Conservation (phyloP, 495 filamentous ascomycete genomes). For the Penicillium taxi region DNA sequence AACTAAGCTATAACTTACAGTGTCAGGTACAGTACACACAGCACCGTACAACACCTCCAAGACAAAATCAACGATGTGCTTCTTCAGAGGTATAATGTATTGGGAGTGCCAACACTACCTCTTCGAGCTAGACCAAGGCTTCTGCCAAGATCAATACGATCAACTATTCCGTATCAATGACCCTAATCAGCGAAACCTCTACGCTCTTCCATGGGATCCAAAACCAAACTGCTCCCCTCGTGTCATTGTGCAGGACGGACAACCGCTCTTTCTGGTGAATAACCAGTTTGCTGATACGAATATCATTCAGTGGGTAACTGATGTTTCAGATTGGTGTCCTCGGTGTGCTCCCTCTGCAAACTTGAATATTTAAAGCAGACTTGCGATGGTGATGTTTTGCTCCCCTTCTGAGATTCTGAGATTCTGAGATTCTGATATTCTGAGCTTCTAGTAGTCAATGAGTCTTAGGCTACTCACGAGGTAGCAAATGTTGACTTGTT, state of each 20-base stretch:
- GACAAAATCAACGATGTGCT: slow-evolving; percentile 12
- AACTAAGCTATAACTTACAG: too few species aligned
- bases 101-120: slow-evolving; percentile 15
- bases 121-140: slow-evolving; percentile 17
- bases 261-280: background rate
- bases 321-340: background rate
- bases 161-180: slow-evolving; percentile 13
- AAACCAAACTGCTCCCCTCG: slow-evolving; percentile 2
- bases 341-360: background rate
- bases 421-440: too few species aligned
- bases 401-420: too few species aligned
- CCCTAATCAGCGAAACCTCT: background rate
- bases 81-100: slow-evolving; percentile 12
- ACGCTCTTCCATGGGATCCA: background rate
- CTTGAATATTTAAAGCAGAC: too few species aligned
- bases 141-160: slow-evolving; percentile 12
- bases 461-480: too few species aligned
- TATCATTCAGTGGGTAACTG: slow-evolving; percentile 1
- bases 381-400: too few species aligned
- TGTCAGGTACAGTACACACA: background rate
- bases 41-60: background rate
- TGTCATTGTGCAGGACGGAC: background rate
- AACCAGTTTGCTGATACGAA: background rate
- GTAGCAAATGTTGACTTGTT: too few species aligned
- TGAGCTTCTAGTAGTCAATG: too few species aligned